Percentiles rank a stretch among this genome's conserved stretches.
phyloP scores from a whole-genome alignment of 2,329 filamentous ascomycete genomes.

The Rhynchosporium agropyri region DNA sequence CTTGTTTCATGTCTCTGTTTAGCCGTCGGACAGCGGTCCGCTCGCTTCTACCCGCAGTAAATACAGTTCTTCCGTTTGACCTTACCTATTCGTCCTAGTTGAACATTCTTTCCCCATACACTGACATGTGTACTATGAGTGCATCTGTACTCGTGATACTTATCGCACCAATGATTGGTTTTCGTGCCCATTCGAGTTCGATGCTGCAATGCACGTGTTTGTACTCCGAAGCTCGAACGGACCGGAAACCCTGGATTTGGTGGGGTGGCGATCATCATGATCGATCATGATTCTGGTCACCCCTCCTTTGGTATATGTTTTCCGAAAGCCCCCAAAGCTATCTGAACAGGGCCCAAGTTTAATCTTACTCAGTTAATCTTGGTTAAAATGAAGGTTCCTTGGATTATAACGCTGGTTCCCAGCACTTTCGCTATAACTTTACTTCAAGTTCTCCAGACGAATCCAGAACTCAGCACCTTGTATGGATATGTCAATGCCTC shows the following conservation, averaged over 20 bases:
- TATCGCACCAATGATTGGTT: conserved; percentile 8
- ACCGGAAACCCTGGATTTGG: conserved; percentile 3
- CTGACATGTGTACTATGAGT: background rate
- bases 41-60: conserved; percentile 14
- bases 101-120: background rate
- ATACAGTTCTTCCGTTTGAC: conserved; percentile 14
- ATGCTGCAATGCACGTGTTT: conserved; percentile 7
- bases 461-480: conserved; percentile 28
- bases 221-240: background rate
- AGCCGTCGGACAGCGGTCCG: conserved; percentile 13
- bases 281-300: background rate
- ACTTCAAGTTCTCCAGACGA: conserved; percentile 24
- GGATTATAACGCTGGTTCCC: conserved; percentile 13
- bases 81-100: conserved; percentile 4
- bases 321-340: background rate
- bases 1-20: conserved; percentile 2
- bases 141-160: background rate
- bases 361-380: background rate
- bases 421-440: conserved; percentile 23
- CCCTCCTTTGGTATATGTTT: conserved; percentile 10
- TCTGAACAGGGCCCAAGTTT: background rate
- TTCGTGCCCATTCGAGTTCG: background rate
- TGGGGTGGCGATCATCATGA: background rate
- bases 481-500: conserved; percentile 25
- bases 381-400: conserved; percentile 17